These are phyloP conservation scores for Pneumocystis canis DNA, from an alignment of 1,139 yeast species.

Conservation along the genomic window DNA sequence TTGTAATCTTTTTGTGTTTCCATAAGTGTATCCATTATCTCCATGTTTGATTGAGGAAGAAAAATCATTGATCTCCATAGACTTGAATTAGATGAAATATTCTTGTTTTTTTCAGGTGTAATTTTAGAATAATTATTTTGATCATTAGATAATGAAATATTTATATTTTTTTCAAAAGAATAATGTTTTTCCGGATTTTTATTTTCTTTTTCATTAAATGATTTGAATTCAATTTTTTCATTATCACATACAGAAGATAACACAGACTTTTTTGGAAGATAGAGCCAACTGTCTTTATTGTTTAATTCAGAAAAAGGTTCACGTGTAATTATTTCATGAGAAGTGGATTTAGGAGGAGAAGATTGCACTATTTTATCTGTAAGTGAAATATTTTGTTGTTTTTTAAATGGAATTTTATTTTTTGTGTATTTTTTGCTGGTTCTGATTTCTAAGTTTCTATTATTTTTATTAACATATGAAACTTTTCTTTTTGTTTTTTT, in stretches of 20 bases:
- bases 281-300: background rate
- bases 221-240: background rate
- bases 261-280: background rate
- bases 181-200: background rate
- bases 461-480: background rate
- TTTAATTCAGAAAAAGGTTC: background rate
- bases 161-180: background rate
- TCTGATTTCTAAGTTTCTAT: background rate
- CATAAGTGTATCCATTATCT: background rate
- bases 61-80: background rate
- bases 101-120: background rate
- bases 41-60: background rate
- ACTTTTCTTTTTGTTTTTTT: background rate
- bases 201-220: background rate
- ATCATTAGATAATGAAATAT: background rate
- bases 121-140: background rate
- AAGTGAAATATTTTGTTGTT: background rate
- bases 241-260: background rate
- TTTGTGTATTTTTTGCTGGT: background rate
- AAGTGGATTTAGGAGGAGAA: background rate
- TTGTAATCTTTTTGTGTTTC: background rate
- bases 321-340: background rate
- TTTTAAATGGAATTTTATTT: background rate
- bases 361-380: background rate
- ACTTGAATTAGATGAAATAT: background rate